Evolutionary conservation across 2,329 filamentous ascomycete species (phyloP).

Genomic region (Lachnum nothofagi): DNA sequence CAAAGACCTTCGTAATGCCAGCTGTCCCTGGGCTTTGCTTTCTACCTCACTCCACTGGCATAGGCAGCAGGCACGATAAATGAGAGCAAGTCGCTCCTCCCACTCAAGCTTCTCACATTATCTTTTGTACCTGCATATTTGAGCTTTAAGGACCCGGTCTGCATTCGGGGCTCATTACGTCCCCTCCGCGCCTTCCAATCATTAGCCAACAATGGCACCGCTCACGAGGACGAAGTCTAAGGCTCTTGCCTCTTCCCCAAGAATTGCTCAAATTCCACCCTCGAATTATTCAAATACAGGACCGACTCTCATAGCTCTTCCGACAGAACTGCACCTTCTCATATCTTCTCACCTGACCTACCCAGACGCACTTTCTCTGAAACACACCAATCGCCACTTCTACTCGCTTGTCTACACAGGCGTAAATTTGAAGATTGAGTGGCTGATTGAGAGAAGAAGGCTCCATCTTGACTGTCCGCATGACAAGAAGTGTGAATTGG

Average conservation of each 20-base stretch:
- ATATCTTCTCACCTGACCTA: constrained; percentile 59
- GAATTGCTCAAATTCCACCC: not conserved
- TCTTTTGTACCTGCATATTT: constrained; percentile 13
- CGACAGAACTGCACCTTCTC: constrained; percentile 62
- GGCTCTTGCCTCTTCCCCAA: not conserved
- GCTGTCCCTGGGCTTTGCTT: not conserved
- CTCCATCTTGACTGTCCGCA: constrained; percentile 63
- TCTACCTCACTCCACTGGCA: not conserved
- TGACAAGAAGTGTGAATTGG: constrained; percentile 50
- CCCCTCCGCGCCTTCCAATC: not conserved
- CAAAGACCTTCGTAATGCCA: not conserved
- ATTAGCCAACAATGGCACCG: not conserved
- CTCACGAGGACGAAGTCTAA: not conserved
- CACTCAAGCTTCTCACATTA: not conserved
- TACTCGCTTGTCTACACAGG: constrained; percentile 61
- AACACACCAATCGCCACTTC: constrained; percentile 61
- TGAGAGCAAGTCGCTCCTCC: too few species aligned
- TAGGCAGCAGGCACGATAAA: not conserved
- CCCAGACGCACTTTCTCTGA: constrained; percentile 65
- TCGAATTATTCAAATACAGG: not conserved
- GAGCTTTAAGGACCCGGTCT: not conserved
- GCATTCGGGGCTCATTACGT: not conserved
- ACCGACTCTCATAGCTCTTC: constrained; percentile 39
- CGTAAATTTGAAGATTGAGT: constrained; percentile 60
- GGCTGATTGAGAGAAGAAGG: constrained; percentile 60